These are phyloP conservation scores for Myochromella boudieri DNA, from an alignment of 768 basidiomycete species.

Conservation along the genomic window DNA sequence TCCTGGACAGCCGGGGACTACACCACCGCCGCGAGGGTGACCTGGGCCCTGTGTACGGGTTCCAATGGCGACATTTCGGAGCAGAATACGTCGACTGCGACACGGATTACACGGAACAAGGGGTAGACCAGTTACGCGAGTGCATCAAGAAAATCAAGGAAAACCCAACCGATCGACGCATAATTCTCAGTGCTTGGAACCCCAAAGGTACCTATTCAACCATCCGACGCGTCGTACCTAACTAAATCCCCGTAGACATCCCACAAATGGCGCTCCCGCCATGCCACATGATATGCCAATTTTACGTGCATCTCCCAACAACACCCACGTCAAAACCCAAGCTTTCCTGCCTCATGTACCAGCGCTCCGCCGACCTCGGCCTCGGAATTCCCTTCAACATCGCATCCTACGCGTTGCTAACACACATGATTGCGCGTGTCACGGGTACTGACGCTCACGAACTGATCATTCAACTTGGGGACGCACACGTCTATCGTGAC, in stretches of 20 bases:
- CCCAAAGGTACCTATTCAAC: constrained; percentile 72
- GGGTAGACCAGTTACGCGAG: constrained; percentile 90
- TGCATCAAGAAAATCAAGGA: constrained; percentile 91
- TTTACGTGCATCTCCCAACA: constrained; percentile 83
- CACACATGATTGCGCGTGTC: constrained; percentile 95
- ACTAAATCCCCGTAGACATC: constrained; percentile 82
- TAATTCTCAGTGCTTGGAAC: constrained; percentile 97
- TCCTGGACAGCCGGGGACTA: constrained; percentile 84
- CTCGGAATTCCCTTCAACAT: constrained; percentile 99
- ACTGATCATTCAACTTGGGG: constrained; percentile 93
- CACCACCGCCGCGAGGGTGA: constrained; percentile 86
- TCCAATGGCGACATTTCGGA: constrained; percentile 96
- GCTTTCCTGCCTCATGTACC: constrained; percentile 95
- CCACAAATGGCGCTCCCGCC: constrained; percentile 95
- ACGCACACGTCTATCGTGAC: constrained; percentile 94
- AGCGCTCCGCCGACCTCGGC: constrained; percentile 95
- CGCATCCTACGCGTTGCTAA: constrained; percentile 95
- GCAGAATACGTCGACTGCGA: constrained; percentile 78
- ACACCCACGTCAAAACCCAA: constrained; percentile 55
- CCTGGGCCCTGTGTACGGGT: constrained; percentile 95
- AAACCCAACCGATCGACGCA: constrained; percentile 90
- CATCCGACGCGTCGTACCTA: not conserved
- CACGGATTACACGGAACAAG: constrained; percentile 73
- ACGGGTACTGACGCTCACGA: constrained; percentile 87
- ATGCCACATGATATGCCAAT: constrained; percentile 99